Base-by-base conservation (phyloP, 2,329 filamentous ascomycete species). In the Hypoxylon sp. region DNA sequence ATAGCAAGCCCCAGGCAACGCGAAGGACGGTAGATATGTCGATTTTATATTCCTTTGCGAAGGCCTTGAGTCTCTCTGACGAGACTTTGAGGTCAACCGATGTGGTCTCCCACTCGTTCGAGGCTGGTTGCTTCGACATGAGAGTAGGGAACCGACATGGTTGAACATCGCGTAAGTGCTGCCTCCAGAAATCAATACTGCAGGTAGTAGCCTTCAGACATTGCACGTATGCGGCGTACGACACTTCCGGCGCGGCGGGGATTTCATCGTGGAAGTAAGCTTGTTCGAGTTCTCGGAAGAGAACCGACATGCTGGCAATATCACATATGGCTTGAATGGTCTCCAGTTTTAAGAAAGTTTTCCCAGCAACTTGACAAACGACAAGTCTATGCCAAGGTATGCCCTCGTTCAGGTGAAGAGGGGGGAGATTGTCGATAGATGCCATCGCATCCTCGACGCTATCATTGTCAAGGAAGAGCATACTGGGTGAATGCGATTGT, bases 1-100 rank as follows among this genome's bases (percentile, higher is more conserved):
- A 76, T 0, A 88, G 78, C 19, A 89, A 76, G 0, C 81, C 84
- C 87, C 87, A 89, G 0, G 86, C 85, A n/a, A 87, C 79, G 22
- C 84, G 82, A 3, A 89, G 77, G 3, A 88, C 76, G 0, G 84
- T 81, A 0, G 83, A 79, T 0, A 82, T 73, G 0, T 81, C 81
- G 2, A 85, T 76, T 7, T 76, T 74, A 41, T 78, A 74, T 4
- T 73, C 75, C 6, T 63, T 77, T 46, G 77, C 77, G 47, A 86
- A 86, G 7, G 79, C 76, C 8, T 81, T 78, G 1, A 85, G 68
- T 2, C 78, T 75, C 26, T 77, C 71, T 4, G 72, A 75, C 0
- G 77, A 73, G 13, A 84, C 75, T 7, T 80, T 77, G 4, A 84
- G 69, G 6, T 81, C 75, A 15, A 81, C 75, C 4, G 77, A 75